Evolutionary conservation across 169 alveolate species (phyloP), one percentile per base, ranked within the genome.

Genomic region (Miamiensis avidus): DNA sequence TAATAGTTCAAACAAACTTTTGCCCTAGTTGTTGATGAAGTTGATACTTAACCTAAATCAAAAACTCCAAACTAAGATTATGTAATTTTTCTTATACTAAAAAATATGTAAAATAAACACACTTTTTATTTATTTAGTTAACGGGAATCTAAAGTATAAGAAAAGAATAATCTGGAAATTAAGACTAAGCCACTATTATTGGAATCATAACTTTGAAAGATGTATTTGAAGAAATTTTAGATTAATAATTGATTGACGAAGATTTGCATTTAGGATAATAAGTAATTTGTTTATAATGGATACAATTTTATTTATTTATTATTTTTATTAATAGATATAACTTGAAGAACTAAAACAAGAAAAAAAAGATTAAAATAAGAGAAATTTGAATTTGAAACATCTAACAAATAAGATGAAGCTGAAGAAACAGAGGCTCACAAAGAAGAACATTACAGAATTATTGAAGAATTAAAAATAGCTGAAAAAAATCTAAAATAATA

Each of bases 191-290:
- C 4, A 49, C 4, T 11, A 49, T 49, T 20, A 49, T 49, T 49
- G 90, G 90, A 28, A 64, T 86, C 29, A 81, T 86, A 31, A 79
- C 83, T 30, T 76, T 86, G 65, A 86, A 86, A 33, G 82, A 78
- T 65, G 65, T 86, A 1, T 86, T 86, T 69, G 86, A 86, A 81
- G 90, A 86, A 75, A 86, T 86, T 29, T 82, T 86, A 0, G 84
- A 86, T 30, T 74, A 75, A 32, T 86, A 86, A 30, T 86, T 86
- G 72, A 27, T 79, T 69, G 90, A 86, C 81, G 79, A 86, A 69
- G 90, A 86, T 81, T 72, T 69, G n/a, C 89, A 85, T 31, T 78
- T 78, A 29, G 77, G 77, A 34, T 73, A 75, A 30, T 65, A 65
- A 6, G 29, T n/a, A n/a, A 31, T 0, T 27, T 75, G 11, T 0